Conservation (phyloP, 805 yeast species). For the Lipomyces oligophaga region DNA sequence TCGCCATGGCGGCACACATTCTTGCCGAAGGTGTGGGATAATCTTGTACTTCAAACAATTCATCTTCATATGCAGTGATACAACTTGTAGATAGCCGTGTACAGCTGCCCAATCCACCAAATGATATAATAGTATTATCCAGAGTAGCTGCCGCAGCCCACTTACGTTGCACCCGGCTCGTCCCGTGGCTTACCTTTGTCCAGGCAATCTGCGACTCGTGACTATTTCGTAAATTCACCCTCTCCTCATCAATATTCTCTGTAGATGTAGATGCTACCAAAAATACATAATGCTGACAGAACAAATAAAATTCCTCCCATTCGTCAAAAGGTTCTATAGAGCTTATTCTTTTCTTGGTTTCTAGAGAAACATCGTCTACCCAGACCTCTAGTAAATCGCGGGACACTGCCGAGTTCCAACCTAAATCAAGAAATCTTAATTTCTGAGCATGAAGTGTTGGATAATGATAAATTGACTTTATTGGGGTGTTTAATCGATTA, state of each 20-base stretch:
- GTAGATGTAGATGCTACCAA: constrained; percentile 51
- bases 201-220: not conserved
- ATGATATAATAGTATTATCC: constrained; percentile 3
- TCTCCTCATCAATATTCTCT: not conserved
- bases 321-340: constrained; percentile 71
- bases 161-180: constrained; percentile 9
- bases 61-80: constrained; percentile 6
- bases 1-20: constrained; percentile 55
- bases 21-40: constrained; percentile 40
- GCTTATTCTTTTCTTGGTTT: constrained; percentile 43
- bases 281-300: constrained; percentile 70
- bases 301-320: constrained; percentile 73
- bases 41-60: constrained; percentile 3
- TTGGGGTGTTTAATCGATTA: constrained; percentile 58
- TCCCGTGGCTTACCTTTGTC: not conserved
- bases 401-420: constrained; percentile 40
- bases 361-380: constrained; percentile 44
- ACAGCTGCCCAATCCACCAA: constrained; percentile 24
- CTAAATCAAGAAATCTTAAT: constrained; percentile 47
- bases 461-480: constrained; percentile 59
- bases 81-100: constrained; percentile 25
- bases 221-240: not conserved
- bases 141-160: constrained; percentile 14
- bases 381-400: constrained; percentile 59
- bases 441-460: constrained; percentile 50